These are phyloP conservation scores for Geoglossum cookeanum DNA, from an alignment of 2,329 filamentous ascomycete species.

Conservation along the genomic window DNA sequence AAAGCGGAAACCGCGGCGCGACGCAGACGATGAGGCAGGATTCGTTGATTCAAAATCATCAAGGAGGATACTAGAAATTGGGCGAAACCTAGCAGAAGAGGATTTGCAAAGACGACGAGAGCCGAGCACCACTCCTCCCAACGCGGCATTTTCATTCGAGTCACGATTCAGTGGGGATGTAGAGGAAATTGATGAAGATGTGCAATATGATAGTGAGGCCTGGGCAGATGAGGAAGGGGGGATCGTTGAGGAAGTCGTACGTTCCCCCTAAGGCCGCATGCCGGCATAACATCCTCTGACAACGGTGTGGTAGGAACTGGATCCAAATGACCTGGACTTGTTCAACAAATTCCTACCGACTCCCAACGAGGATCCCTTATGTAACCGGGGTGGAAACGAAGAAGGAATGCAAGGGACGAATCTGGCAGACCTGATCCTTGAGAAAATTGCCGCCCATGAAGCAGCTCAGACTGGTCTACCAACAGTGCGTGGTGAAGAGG, in stretches of 20 bases:
- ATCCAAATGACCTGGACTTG: conserved; percentile 71
- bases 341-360: conserved; percentile 81
- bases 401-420: conserved; percentile 46
- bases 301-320: conserved; percentile 41
- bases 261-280: conserved; percentile 11
- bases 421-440: conserved; percentile 77
- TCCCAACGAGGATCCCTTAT: conserved; percentile 47
- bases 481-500: conserved; percentile 31
- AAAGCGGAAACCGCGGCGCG: conserved; percentile 45
- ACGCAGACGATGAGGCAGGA: conserved; percentile 36
- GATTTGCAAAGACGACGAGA: conserved; percentile 35
- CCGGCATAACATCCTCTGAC: conserved; percentile 1
- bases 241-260: conserved; percentile 35
- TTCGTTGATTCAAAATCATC: conserved; percentile 83
- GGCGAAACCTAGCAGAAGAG: conserved; percentile 73
- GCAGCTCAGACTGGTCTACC: conserved; percentile 33
- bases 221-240: conserved; percentile 36
- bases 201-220: conserved; percentile 33
- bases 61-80: conserved; percentile 72
- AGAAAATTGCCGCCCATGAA: conserved; percentile 87
- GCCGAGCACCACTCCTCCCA: conserved; percentile 22
- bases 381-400: conserved; percentile 29
- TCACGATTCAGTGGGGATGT: conserved; percentile 44
- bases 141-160: conserved; percentile 61
- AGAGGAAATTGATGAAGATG: conserved; percentile 29